phyloP scores from a whole-genome alignment of 495 filamentous ascomycete species.

The Talaromyces proteolyticus region DNA sequence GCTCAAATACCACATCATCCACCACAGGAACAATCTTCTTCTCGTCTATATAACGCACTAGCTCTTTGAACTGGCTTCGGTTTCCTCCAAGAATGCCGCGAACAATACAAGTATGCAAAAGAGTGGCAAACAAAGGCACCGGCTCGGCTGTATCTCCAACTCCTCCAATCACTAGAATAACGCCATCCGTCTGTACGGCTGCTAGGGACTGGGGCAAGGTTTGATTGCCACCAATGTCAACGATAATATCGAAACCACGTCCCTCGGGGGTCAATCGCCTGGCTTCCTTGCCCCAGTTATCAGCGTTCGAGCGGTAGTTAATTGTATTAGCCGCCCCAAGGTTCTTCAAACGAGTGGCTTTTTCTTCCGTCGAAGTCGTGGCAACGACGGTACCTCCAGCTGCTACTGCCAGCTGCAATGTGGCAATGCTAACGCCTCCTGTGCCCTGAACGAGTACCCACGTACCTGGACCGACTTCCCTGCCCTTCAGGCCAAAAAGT shows the following conservation, averaged over 20 bases:
- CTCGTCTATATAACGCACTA: conserved; percentile 48
- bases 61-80: conserved; percentile 45
- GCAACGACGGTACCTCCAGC: conserved; percentile 66
- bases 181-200: conserved; percentile 30
- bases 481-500: conserved; percentile 52
- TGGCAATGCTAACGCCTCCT: conserved; percentile 68
- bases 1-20: conserved; percentile 46
- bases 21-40: conserved; percentile 52
- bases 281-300: conserved; percentile 56
- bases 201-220: conserved; percentile 30
- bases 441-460: conserved; percentile 51
- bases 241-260: conserved; percentile 49
- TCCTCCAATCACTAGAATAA: conserved; percentile 35
- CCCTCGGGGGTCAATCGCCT: conserved; percentile 41
- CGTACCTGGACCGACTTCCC: conserved; percentile 35
- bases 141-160: conserved; percentile 21
- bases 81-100: conserved; percentile 42
- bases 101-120: conserved; percentile 31
- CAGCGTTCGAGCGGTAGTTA: conserved; percentile 53
- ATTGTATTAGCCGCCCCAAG: conserved; percentile 40
- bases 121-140: conserved; percentile 25
- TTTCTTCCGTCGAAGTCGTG: conserved; percentile 59
- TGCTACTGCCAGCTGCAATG: conserved; percentile 65
- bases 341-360: conserved; percentile 51
- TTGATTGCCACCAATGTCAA: conserved; percentile 48